phyloP scores from a whole-genome alignment of 2,329 filamentous ascomycete species.

The Colletotrichum sojae region DNA sequence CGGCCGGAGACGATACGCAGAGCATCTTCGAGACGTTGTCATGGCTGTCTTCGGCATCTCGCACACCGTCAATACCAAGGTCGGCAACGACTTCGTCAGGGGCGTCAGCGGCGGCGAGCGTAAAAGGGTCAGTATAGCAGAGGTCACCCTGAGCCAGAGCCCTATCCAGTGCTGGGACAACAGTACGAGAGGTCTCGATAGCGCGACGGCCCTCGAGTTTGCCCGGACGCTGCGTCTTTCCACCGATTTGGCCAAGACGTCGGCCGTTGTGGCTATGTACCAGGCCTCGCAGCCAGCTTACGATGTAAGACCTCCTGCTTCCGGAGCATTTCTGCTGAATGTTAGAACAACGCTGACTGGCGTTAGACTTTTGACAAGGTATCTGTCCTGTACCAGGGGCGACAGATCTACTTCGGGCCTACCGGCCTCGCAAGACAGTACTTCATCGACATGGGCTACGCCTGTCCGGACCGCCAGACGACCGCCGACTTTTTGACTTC shows the following conservation, averaged over 20 bases:
- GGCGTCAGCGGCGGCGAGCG: constrained; percentile 68
- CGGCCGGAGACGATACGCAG: constrained; percentile 62
- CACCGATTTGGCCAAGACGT: constrained; percentile 68
- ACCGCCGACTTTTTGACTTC: constrained; percentile 80
- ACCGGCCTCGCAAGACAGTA: constrained; percentile 45
- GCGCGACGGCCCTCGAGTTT: constrained; percentile 73
- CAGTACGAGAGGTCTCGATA: constrained; percentile 72
- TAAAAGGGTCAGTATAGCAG: constrained; percentile 78
- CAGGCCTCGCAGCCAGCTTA: constrained; percentile 65
- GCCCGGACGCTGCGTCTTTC: constrained; percentile 70
- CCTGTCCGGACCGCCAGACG: constrained; percentile 67
- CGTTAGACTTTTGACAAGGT: constrained; percentile 76
- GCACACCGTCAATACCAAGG: constrained; percentile 71
- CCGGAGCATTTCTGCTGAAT: constrained; percentile 62
- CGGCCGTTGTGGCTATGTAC: constrained; percentile 73
- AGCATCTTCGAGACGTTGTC: constrained; percentile 60
- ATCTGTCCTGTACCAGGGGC: constrained; percentile 75
- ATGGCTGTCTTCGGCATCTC: constrained; percentile 75
- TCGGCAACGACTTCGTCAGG: constrained; percentile 73
- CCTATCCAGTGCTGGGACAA: constrained; percentile 78
- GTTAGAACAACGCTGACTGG: constrained; percentile 68
- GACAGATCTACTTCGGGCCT: constrained; percentile 67
- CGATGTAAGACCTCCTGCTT: constrained; percentile 66
- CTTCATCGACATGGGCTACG: constrained; percentile 65
- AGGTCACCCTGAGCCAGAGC: constrained; percentile 65